Evolutionary conservation across 805 yeast species (phyloP), one percentile per base, ranked within the genome.

Genomic region (Maudiozyma turicensis): DNA sequence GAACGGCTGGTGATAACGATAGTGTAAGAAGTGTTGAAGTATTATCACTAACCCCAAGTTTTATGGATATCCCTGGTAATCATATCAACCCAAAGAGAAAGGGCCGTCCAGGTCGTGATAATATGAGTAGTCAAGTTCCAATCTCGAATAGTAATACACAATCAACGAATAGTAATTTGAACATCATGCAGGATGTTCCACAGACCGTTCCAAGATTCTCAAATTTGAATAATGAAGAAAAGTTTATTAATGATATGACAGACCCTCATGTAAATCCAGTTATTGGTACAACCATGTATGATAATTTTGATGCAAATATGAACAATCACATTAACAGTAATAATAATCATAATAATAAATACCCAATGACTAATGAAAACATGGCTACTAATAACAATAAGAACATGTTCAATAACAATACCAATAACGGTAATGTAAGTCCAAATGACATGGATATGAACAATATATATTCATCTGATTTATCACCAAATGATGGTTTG

Each of bases 21-120:
- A 49, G 50, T 48, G 50, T 57, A 3, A 56, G 55, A 38, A 62
- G 67, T 47, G 72, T 69, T 5, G 75, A 70, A 51, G 73, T 68
- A 5, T 48, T 70, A 11, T 68, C 73, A 0, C 48, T 71, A 42
- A 70, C 72, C 5, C 73, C 75, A 6, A 64, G 71, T 43, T 70
- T 70, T 47, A 62, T 67, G 64, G 75, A 71, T 52, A 65, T 65
- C 38, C 68, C 69, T 6, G 64, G 58, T 1, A 43, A 45, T 39
- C 50, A 46, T 8, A 26, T 31, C 11, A 42, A 33, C 14, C n/a
- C 40, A 9, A 40, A 45, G 39, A 46, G 48, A 30, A 44, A 41
- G 13, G 14, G 9, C 5, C 43, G 33, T 11, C 20, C 33, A 14
- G 28, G 35, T 11, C 37, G 39, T 31, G 43, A 43, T 4, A 13